phyloP scores from a whole-genome alignment of 495 filamentous ascomycete species.

The Chlorociboria aeruginascens region DNA sequence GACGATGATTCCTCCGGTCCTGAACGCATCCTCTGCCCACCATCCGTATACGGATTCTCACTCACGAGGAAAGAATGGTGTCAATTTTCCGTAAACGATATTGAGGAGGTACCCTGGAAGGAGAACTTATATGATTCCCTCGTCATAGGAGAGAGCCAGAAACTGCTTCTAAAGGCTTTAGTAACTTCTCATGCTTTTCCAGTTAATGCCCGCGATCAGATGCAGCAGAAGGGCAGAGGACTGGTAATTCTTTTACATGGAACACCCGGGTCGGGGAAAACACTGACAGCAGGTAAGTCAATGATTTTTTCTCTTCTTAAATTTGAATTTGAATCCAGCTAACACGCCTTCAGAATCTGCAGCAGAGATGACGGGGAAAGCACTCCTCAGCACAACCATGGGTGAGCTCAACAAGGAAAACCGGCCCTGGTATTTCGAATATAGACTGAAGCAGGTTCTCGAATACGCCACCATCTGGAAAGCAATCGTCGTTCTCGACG shows the following conservation, averaged over 20 bases:
- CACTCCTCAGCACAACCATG: conserved; percentile 25
- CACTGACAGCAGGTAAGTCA: conserved; percentile 63
- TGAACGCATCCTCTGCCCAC: conserved; percentile 30
- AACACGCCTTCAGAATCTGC: conserved; percentile 3
- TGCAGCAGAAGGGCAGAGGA: conserved; percentile 62
- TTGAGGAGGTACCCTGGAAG: conserved; percentile 71
- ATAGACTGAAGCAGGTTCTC: conserved; percentile 3
- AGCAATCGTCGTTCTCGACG: conserved; percentile 28
- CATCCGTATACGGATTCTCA: conserved; percentile 23
- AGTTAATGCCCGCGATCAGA: conserved; percentile 61
- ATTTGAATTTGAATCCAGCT: not conserved
- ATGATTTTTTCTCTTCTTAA: not conserved
- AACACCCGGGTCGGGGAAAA: conserved; percentile 77
- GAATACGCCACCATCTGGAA: conserved; percentile 13
- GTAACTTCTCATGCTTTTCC: conserved; percentile 61
- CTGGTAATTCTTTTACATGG: conserved; percentile 65
- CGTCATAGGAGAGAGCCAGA: conserved; percentile 58
- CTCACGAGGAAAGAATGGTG: conserved; percentile 24
- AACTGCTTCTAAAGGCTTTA: conserved; percentile 67
- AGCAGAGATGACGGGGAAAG: conserved; percentile 3
- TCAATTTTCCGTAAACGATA: conserved; percentile 66
- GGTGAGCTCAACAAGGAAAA: conserved; percentile 43
- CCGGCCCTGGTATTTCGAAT: conserved; percentile 3
- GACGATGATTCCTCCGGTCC: not conserved
- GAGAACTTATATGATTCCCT: conserved; percentile 61